Percentiles rank a stretch among this genome's conserved stretches.
phyloP scores from a whole-genome alignment of 345 rosid genomes.

The Populus alba region DNA sequence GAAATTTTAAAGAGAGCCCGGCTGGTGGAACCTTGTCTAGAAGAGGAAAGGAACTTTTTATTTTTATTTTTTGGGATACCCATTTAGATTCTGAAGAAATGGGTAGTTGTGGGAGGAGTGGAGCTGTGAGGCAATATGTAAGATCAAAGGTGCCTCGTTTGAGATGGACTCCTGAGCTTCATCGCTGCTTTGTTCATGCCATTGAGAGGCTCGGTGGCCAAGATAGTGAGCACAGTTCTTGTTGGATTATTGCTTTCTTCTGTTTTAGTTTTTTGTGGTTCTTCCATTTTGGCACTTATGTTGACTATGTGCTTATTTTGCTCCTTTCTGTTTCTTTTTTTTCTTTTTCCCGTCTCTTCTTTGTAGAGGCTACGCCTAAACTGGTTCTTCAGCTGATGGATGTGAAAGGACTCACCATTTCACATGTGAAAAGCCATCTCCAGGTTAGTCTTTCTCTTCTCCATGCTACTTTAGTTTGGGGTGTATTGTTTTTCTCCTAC shows the following conservation, averaged over 20 bases:
- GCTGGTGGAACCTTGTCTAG: not conserved
- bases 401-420: constrained; percentile 93
- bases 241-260: not conserved
- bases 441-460: constrained; percentile 48
- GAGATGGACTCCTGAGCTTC: constrained; percentile 98
- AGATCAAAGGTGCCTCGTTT: constrained; percentile 89
- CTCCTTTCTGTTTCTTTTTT: not conserved
- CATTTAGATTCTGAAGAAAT: constrained; percentile 30
- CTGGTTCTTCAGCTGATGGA: constrained; percentile 97
- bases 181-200: constrained; percentile 85
- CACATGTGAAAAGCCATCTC: constrained; percentile 98
- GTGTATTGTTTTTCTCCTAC: not conserved
- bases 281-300: not conserved
- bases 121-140: constrained; percentile 79
- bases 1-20: not conserved
- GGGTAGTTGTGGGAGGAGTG: constrained; percentile 75
- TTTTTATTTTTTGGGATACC: constrained; percentile 13
- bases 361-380: constrained; percentile 88
- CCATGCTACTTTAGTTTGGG: not conserved
- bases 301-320: not conserved
- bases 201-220: constrained; percentile 89
- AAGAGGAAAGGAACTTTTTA: not conserved
- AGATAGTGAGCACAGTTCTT: constrained; percentile 44
- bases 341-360: not conserved
- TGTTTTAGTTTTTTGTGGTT: not conserved